phyloP scores from a whole-genome alignment of 192 early-diverging fungal genomes.

The Linnemannia exigua region DNA sequence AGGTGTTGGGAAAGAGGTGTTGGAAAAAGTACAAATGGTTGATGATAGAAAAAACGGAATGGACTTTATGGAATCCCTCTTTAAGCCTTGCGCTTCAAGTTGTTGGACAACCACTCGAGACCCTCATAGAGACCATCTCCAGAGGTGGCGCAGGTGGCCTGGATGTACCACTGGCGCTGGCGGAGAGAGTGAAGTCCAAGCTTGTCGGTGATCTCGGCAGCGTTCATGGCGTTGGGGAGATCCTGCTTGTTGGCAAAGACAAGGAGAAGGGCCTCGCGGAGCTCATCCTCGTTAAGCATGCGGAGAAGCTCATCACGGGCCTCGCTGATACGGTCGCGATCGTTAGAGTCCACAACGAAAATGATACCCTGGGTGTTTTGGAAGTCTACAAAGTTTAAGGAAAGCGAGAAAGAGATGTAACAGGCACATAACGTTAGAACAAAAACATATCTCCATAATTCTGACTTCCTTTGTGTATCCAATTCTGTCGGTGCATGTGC shows the following conservation, averaged over 20 bases:
- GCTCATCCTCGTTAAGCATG: constrained; percentile 97
- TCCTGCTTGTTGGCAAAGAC: constrained; percentile 99
- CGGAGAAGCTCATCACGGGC: constrained; percentile 95
- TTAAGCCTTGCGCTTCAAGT: constrained; percentile 69
- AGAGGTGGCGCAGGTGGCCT: constrained; percentile 91
- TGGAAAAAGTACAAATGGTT: not conserved
- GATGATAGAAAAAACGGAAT: constrained; percentile 1
- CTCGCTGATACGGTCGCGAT: constrained; percentile 94
- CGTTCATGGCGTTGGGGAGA: constrained; percentile 96
- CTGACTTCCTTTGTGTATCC: not conserved
- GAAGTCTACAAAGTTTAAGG: constrained; percentile 76
- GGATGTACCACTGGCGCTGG: constrained; percentile 94
- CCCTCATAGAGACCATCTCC: constrained; percentile 99
- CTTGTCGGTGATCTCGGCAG: constrained; percentile 94
- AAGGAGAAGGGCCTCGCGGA: constrained; percentile 89
- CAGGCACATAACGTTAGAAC: not conserved
- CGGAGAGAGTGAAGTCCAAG: constrained; percentile 88
- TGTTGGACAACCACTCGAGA: constrained; percentile 92
- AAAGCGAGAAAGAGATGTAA: not conserved
- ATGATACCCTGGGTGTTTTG: constrained; percentile 98
- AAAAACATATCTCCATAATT: not conserved
- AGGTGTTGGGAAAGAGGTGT: not conserved
- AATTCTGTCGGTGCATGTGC: not conserved
- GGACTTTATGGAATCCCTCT: not conserved
- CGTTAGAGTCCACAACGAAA: constrained; percentile 97